These are phyloP conservation scores for Dichotomocladium elegans DNA, from an alignment of 371 early-diverging fungal genomes.

Conservation along the genomic window DNA sequence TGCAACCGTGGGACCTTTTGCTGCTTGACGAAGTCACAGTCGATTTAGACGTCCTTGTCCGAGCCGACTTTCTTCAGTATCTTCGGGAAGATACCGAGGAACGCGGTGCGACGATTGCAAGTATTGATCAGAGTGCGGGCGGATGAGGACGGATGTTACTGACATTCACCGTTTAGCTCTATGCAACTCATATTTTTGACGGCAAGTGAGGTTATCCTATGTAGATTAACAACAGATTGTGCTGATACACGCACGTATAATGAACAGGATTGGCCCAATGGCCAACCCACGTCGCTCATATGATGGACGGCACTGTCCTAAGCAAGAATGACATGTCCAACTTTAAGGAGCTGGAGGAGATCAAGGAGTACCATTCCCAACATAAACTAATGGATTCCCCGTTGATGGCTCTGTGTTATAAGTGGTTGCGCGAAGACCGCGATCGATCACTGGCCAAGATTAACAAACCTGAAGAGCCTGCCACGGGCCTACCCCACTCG, in stretches of 20 bases:
- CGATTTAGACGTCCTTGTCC: conserved; percentile 77
- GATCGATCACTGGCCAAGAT: conserved; percentile 19
- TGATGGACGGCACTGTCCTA: conserved; percentile 55
- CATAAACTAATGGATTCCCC: conserved; percentile 55
- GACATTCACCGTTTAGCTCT: conserved; percentile 28
- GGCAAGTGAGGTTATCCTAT: conserved; percentile 15
- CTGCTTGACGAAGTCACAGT: conserved; percentile 83
- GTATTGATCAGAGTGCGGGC: too few relatives aligned
- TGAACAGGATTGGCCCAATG: conserved; percentile 46
- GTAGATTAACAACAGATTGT: not conserved
- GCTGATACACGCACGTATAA: too few relatives aligned
- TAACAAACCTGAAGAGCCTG: conserved; percentile 18
- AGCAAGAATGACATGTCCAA: conserved; percentile 19
- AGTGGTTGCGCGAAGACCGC: conserved; percentile 41
- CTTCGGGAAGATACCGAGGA: conserved; percentile 60
- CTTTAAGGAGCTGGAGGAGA: conserved; percentile 49
- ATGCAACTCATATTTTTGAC: conserved; percentile 72
- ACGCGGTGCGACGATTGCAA: conserved; percentile 63
- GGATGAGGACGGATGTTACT: too few relatives aligned
- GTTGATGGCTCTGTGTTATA: conserved; percentile 53
- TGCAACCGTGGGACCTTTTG: conserved; percentile 70
- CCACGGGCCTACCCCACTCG: conserved; percentile 45
- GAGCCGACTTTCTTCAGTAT: conserved; percentile 58
- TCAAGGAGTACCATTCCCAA: conserved; percentile 25
- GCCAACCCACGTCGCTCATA: conserved; percentile 76